phyloP scores from a whole-genome alignment of 805 yeast genomes.

The Metschnikowia lunata region DNA sequence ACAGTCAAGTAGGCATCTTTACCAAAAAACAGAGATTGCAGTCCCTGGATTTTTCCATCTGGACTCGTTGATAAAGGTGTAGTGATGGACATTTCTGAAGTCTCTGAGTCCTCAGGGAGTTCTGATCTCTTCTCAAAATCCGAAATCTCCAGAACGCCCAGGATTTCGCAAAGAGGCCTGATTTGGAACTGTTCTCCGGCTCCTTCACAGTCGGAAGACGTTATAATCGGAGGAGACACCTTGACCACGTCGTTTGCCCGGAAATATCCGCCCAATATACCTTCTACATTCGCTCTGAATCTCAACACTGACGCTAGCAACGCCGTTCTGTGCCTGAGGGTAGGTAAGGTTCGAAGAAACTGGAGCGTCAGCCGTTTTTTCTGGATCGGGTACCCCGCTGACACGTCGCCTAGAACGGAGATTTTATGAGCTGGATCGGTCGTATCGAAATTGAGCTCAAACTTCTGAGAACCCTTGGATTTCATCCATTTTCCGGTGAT shows the following conservation, averaged over 20 bases:
- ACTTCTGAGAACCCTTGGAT: slow-evolving; percentile 31
- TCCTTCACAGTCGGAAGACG: slow-evolving; percentile 94
- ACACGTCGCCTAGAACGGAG: slow-evolving; percentile 56
- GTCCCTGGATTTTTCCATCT: not conserved
- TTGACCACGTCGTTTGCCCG: slow-evolving; percentile 52
- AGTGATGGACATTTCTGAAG: no score
- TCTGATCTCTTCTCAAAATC: no score
- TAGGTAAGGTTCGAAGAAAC: slow-evolving; percentile 67
- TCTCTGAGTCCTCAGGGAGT: no score
- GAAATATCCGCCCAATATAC: slow-evolving; percentile 52
- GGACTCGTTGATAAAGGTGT: no score
- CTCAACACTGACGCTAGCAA: slow-evolving; percentile 65
- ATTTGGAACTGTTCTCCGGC: slow-evolving; percentile 87
- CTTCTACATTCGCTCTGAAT: slow-evolving; percentile 66
- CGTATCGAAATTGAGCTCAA: slow-evolving; percentile 26
- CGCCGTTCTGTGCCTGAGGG: slow-evolving; percentile 68
- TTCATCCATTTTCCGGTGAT: slow-evolving; percentile 32
- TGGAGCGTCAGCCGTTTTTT: slow-evolving; percentile 68
- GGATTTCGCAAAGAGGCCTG: slow-evolving; percentile 29
- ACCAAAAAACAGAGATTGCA: slow-evolving; percentile 51
- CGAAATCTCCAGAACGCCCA: slow-evolving; percentile 4
- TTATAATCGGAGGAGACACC: slow-evolving; percentile 81
- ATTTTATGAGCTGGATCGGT: slow-evolving; percentile 31
- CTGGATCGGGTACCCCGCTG: slow-evolving; percentile 71
- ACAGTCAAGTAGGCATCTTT: slow-evolving; percentile 74